Base-by-base conservation (phyloP, 108 stramenopile genomes). In the Nitzschia sp. region DNA sequence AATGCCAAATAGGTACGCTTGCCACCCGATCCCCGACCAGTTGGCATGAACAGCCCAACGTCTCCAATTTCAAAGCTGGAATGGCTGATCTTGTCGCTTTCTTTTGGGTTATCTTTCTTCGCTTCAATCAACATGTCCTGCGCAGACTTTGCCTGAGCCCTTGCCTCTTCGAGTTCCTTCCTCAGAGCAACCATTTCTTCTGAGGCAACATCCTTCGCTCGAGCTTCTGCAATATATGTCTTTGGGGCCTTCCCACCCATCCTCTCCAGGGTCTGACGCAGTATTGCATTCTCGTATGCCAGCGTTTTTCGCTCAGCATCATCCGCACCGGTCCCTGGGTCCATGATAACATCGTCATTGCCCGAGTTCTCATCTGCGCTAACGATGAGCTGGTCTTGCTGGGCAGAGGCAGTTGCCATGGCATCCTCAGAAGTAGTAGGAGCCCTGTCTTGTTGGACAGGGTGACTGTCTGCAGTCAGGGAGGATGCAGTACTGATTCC, bases 31-130 rank as follows among this genome's bases (percentile, higher is more conserved):
- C 86, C 85, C 34, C 83, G 74, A 41, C 88, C 88, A 19, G 91
- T 89, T 21, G 88, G 91, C 91, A 93, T 93, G 35, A 93, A 93
- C 26, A 93, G 76, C 41, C 82, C 91, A 22, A 93, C 80, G 66
- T 93, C 88, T 23, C 91, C 91, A 72, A 93, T 75, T 9, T 67
- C 56, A 72, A 93, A 90, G 68, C 87, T 90, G 21, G 86, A 83
- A 59, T 93, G 91, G 54, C 87, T 89, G 57, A 93, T 93, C 63
- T 90, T 93, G 69, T 93, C 88, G 58, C 65, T 76, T 50, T 56
- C 46, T 54, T 78, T 71, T 53, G 65, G 55, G 26, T 60, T 35
- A 2, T 69, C 74, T 28, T 48, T 69, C 47, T 68, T 70, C 1
- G 65, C 32, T 52, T 56, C 69, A 27, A 60, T 28, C 61, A 58